phyloP scores from a whole-genome alignment of 2,329 filamentous ascomycete species.

The Clarireedia homoeocarpa region DNA sequence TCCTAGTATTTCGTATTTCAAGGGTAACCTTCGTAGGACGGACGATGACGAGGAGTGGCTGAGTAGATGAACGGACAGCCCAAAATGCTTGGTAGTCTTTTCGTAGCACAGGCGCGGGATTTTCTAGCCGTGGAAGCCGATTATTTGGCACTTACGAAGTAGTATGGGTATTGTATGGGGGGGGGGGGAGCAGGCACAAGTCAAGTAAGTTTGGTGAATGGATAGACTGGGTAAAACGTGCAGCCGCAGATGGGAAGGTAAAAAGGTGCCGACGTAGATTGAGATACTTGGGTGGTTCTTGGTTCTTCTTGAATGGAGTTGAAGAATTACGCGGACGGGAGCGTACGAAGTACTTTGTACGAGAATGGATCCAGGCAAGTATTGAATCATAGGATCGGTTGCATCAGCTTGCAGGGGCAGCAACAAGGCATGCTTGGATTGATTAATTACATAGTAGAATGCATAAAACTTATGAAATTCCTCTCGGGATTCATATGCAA shows the following conservation, averaged over 20 bases:
- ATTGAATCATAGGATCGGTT: conserved; percentile 6
- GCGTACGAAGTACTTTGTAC: too few species aligned
- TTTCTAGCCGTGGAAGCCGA: background rate
- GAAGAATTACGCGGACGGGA: too few species aligned
- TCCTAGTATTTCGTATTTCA: conserved; percentile 8
- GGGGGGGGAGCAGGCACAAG: too few species aligned
- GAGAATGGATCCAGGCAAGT: too few species aligned
- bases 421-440: too few species aligned
- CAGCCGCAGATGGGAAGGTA: background rate
- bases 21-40: conserved; percentile 4
- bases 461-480: background rate
- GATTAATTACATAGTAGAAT: background rate
- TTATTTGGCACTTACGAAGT: too few species aligned
- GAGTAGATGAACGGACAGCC: conserved; percentile 12
- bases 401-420: conserved; percentile 1
- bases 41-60: conserved; percentile 27
- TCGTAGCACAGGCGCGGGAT: background rate
- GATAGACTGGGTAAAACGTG: background rate
- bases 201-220: too few species aligned
- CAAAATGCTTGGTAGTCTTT: conserved; percentile 7
- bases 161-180: too few species aligned
- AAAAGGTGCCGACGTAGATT: too few species aligned
- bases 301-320: too few species aligned
- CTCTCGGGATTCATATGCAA: background rate
- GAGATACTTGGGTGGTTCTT: too few species aligned